Base-by-base conservation (phyloP, 73 alveolate species). In the Paramecium pentaurelia region DNA sequence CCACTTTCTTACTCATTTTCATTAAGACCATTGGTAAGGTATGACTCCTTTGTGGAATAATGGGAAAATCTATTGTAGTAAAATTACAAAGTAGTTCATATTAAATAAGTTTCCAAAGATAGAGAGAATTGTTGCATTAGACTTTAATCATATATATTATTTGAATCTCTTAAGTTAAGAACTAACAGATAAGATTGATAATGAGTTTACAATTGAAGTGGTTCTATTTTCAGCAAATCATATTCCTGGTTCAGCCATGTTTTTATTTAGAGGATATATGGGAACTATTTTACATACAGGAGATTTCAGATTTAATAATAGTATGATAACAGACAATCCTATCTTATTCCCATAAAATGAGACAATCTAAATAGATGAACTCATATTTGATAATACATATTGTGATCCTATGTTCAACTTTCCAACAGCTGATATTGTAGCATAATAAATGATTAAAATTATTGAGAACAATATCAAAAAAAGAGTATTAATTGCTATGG, bases 271-370 rank as follows among this genome's bases (percentile, higher is more conserved):
- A 70, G 98, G 98, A 30, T 94, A 93, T 58, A 95, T 95, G 97
- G 98, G 98, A 18, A 96, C 96, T 22, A 94, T 96, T 27, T 68
- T 96, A 8, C 98, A 96, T 68, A 96, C 97, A 18, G 98, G 98
- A 9, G 98, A 96, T 92, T 96, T 96, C 71, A 60, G 98, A 51
- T 96, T 90, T 70, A 92, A 93, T 30, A 92, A 85, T 30, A 27
- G 58, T 25, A 95, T 96, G 93, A 89, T 96, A 59, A 80, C 91
- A 3, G 71, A 95, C 27, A 64, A 54, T 54, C 70, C 70, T 8
- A 54, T 54, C 4, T 54, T 54, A 18, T 54, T 54, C 16, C 70
- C 70, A 11, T 18, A 54, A 54, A 40, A 18, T 8, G 25, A 86
- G 3, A 68, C 95, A 54, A 92, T 88, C 10, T 93, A 86, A 36